These are phyloP conservation scores for Jasminum sambac DNA, from an alignment of 257 asterid genomes.

Conservation along the genomic window DNA sequence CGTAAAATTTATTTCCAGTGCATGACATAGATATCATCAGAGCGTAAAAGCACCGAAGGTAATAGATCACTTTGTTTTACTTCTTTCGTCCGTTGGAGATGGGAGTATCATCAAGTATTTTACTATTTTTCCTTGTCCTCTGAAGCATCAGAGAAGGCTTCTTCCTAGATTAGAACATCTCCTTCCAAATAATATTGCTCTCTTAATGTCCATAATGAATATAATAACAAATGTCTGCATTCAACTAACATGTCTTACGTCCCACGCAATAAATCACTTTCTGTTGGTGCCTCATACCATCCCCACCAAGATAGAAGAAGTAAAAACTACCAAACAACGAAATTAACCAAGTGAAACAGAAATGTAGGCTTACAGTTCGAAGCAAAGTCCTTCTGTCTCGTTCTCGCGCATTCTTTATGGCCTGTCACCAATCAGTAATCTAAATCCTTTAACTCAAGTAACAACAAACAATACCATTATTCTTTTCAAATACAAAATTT, in stretches of 20 bases:
- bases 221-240: neutral
- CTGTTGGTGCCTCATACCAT: neutral
- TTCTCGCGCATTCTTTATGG: slow-evolving; percentile 90
- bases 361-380: slow-evolving; percentile 65
- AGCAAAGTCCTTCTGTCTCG: slow-evolving; percentile 80
- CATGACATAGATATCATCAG: neutral
- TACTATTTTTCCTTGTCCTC: neutral
- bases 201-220: neutral
- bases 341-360: neutral
- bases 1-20: neutral
- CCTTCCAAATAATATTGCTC: neutral
- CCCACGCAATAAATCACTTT: neutral
- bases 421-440: slow-evolving; percentile 50
- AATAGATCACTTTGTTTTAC: neutral
- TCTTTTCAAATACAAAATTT: neutral
- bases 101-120: neutral
- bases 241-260: neutral
- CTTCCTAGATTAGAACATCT: neutral
- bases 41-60: neutral
- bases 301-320: neutral
- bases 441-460: slow-evolving; percentile 20
- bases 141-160: neutral
- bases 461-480: slow-evolving; percentile 6
- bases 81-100: neutral
- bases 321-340: neutral